Base-by-base conservation (phyloP, 1,284 basidiomycete species). In the Malassezia slooffiae region DNA sequence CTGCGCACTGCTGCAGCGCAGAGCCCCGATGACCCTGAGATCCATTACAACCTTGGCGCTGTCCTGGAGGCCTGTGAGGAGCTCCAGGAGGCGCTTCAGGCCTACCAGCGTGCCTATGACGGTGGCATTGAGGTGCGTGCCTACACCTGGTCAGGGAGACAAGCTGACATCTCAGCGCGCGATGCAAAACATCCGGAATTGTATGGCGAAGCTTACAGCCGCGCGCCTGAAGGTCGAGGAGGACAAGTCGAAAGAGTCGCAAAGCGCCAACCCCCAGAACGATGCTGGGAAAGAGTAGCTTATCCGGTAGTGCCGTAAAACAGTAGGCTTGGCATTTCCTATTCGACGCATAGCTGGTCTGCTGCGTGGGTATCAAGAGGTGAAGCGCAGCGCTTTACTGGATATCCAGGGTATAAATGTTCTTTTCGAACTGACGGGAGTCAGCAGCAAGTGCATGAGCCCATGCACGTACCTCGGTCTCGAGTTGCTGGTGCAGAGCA, bases 21-120 rank as follows among this genome's bases (percentile, higher is more conserved):
- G 52, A 78, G 83, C 34, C 89, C 89, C 27, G 83, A 89, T 65
- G 89, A 93, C 74, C 80, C 86, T 60, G 89, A 95, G 72, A 88
- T 91, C 66, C 82, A 85, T 23, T 93, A 89, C 76, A 93, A 90
- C 73, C 77, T 90, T 41, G 89, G 83, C 21, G 85, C 85, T 19
- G 85, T 89, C 57, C 75, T 89, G 43, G 85, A 89, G 78, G 85
- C 86, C 40, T 80, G 85, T 63, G 85, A 83, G 41, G 76, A 78
- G 50, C 74, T 89, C 21, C 84, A 86, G 63, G 82, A 85, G 68
- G 81, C 85, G 28, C 74, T 88, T 46, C 75, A 75, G 57, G 77
- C 85, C 64, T 89, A 89, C 73, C 80, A 83, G 70, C 77, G 78
- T 50, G 83, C 83, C 58, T 76, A 80, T 60, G 77, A 82, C 35